Base-by-base conservation (phyloP, 148 eudicot species). In the Camellia granthamiana region DNA sequence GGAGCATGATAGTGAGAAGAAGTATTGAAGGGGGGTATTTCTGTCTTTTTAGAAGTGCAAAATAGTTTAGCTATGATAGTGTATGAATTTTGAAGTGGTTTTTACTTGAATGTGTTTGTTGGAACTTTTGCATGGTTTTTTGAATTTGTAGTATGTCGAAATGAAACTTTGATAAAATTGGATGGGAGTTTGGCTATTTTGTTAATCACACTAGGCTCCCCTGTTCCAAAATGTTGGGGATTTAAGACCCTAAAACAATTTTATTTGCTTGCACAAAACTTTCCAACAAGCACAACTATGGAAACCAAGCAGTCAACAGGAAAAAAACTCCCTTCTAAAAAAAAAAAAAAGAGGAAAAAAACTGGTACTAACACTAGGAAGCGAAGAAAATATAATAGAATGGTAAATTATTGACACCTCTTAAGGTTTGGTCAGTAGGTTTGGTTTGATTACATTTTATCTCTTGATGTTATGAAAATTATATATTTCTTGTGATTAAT, bases 1-100 rank as follows among this genome's bases (percentile, higher is more conserved):
- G 56, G 10, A 66, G 16, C 9, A 65, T 42, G 21, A 80, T 56
- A 65, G 71, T 54, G 75, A 71, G 13, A 58, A 54, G 77, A 55
- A 56, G 7, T 7, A 72, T 72, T 58, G 81, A 63, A 42, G 11
- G 63, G 77, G 73, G 58, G 59, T 64, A 43, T 43, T 69, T 69
- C 44, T 44, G 15, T 16, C 19, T 8, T 47, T 64, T 41, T 51
- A 9, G 21, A 12, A 13, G 8, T 58, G 38, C 4, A 16, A 58
- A 59, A 38, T 54, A 14, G 0, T 8, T n/a, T n/a, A 15, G 6
- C 42, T 2, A 59, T 59, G 19, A 65, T 56, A 9, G 5, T 13
- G 23, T 74, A 21, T 12, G 54, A 19, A 59, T 74, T 30, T 55
- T 23, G 44, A 54, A 54, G 77, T 54, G 44, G 43, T 14, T 71